These are phyloP conservation scores for Arthroderma uncinatum DNA, from an alignment of 2,329 filamentous ascomycete genomes.

Conservation along the genomic window DNA sequence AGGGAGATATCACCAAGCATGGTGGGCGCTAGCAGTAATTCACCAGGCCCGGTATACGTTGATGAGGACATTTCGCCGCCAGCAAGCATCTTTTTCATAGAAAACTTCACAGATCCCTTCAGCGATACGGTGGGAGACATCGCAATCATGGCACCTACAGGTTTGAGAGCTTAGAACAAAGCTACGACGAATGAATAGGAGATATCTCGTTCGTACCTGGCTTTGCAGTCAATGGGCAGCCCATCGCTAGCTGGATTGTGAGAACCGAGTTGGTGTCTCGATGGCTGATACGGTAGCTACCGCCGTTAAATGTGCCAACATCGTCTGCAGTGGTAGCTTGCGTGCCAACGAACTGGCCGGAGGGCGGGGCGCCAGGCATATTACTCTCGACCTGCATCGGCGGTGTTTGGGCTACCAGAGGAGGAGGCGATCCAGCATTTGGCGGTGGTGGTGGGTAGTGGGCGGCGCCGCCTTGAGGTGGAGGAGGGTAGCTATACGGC, in stretches of 20 bases:
- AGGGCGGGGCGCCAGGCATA: slow-evolving; percentile 34
- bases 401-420: slow-evolving; percentile 17
- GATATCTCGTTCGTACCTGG: slow-evolving; percentile 45
- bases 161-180: neutral
- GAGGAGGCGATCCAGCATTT: slow-evolving; percentile 12
- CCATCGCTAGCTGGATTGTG: slow-evolving; percentile 79
- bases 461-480: slow-evolving; percentile 7
- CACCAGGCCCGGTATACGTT: slow-evolving; percentile 77
- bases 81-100: slow-evolving; percentile 78
- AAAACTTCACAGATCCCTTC: slow-evolving; percentile 73
- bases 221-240: slow-evolving; percentile 69
- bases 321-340: slow-evolving; percentile 60
- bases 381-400: slow-evolving; percentile 17
- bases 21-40: slow-evolving; percentile 70
- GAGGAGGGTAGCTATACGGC: slow-evolving; percentile 5
- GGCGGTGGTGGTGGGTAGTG: slow-evolving; percentile 17
- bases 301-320: slow-evolving; percentile 93
- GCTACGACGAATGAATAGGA: neutral
- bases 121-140: slow-evolving; percentile 85
- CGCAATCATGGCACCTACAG: slow-evolving; percentile 70
- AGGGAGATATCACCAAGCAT: slow-evolving; percentile 77
- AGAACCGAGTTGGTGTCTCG: slow-evolving; percentile 81
- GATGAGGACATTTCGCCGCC: slow-evolving; percentile 70
- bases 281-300: slow-evolving; percentile 86
- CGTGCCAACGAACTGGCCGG: slow-evolving; percentile 53